Evolutionary conservation across 2,329 filamentous ascomycete genomes (phyloP).

Genomic region (Aspergillus fumigatus): DNA sequence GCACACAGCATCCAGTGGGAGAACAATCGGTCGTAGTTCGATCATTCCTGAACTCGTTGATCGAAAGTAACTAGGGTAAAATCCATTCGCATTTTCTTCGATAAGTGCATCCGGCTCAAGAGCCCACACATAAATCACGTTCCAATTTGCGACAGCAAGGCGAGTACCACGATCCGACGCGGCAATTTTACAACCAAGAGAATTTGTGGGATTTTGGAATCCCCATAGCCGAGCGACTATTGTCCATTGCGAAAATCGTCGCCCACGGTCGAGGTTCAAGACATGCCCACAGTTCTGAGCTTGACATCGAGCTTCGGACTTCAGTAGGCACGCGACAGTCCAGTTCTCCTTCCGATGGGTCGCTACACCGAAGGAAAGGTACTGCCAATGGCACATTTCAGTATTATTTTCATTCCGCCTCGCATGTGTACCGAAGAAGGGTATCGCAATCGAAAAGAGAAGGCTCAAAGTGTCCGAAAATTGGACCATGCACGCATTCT

Average conservation of each 20-base stretch:
- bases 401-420: slow-evolving; percentile 8
- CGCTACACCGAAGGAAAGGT: slow-evolving; percentile 37
- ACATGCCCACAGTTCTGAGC: slow-evolving; percentile 28
- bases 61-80: slow-evolving; percentile 30
- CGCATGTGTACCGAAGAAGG: slow-evolving; percentile 37
- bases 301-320: slow-evolving; percentile 27
- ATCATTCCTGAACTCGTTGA: slow-evolving; percentile 17
- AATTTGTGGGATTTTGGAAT: slow-evolving; percentile 30
- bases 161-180: slow-evolving; percentile 33
- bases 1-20: slow-evolving; percentile 35
- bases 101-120: slow-evolving; percentile 35
- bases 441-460: slow-evolving; percentile 35
- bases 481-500: slow-evolving; percentile 21
- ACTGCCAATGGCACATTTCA: slow-evolving; percentile 33
- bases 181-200: slow-evolving; percentile 36
- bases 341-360: slow-evolving; percentile 30
- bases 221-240: slow-evolving; percentile 35
- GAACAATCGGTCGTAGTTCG: slow-evolving; percentile 29
- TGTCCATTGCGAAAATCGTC: slow-evolving; percentile 34
- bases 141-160: slow-evolving; percentile 41
- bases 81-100: slow-evolving; percentile 23
- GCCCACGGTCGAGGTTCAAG: slow-evolving; percentile 37
- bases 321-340: slow-evolving; percentile 36
- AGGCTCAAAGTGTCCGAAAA: slow-evolving; percentile 24
- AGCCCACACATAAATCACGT: slow-evolving; percentile 38